Conservation (phyloP, 441 rosid species). For the Daphne laureola region DNA sequence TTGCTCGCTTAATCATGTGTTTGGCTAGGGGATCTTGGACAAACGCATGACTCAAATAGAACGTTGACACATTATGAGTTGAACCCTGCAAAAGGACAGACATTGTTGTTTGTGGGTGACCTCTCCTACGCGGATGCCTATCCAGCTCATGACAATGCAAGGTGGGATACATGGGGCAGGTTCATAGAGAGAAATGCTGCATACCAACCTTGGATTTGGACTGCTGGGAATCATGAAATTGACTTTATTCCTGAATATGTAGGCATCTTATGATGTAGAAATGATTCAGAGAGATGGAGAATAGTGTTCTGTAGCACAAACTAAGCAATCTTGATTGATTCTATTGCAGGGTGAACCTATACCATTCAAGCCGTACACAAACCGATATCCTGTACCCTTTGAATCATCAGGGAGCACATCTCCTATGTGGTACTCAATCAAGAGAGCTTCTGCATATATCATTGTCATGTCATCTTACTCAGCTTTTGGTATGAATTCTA, state of each 20-base stretch:
- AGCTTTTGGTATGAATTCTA: constrained; percentile 49
- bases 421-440: constrained; percentile 88
- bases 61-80: constrained; percentile 69
- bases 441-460: constrained; percentile 75
- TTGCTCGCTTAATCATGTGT: background rate
- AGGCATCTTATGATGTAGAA: constrained; percentile 14
- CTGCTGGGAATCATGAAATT: constrained; percentile 77
- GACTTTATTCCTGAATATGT: constrained; percentile 63
- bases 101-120: constrained; percentile 73
- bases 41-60: constrained; percentile 67
- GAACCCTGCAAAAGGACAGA: constrained; percentile 53
- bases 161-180: constrained; percentile 89
- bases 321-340: constrained; percentile 1
- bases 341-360: constrained; percentile 56
- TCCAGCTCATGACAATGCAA: constrained; percentile 47
- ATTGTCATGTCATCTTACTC: constrained; percentile 81
- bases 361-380: constrained; percentile 64
- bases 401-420: constrained; percentile 57
- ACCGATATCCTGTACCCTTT: constrained; percentile 66
- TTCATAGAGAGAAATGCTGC: constrained; percentile 73
- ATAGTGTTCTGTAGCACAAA: background rate
- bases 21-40: constrained; percentile 81
- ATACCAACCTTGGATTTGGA: constrained; percentile 93
- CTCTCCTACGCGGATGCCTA: constrained; percentile 80
- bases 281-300: background rate